A percentile compares a stretch with the other conserved stretches of the same genome.
Evolutionary conservation across 352 stramenopile species (phyloP).

Genomic region (Lagenidium sp.): DNA sequence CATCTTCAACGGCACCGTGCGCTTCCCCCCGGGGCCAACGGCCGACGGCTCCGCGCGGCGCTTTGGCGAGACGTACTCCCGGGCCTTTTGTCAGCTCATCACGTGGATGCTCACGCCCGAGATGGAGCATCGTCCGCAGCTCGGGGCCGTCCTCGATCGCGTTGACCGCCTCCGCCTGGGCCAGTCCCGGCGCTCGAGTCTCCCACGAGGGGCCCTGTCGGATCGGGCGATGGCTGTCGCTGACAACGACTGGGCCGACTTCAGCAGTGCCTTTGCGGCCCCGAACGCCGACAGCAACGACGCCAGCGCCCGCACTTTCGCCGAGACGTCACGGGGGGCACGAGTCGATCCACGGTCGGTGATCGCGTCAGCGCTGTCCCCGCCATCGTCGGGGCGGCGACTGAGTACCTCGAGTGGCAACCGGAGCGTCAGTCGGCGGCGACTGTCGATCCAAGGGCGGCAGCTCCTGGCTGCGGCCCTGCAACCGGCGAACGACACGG

Average conservation of each 20-base stretch:
- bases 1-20: conserved; percentile 61
- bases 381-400: neutral
- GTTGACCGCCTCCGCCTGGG: conserved; percentile 6
- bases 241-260: neutral
- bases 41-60: too few relatives aligned
- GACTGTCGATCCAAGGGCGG: conserved; percentile 13
- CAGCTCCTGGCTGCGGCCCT: conserved; percentile 16
- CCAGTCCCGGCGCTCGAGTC: neutral
- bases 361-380: neutral
- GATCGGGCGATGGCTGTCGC: neutral
- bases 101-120: conserved; percentile 67
- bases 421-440: conserved; percentile 7
- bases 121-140: conserved; percentile 40
- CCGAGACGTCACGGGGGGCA: neutral
- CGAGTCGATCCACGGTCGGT: too few relatives aligned
- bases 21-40: conserved; percentile 25
- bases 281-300: too few relatives aligned
- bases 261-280: neutral
- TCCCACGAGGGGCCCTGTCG: conserved; percentile 3
- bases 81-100: conserved; percentile 49
- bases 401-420: neutral
- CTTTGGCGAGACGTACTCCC: conserved; percentile 27
- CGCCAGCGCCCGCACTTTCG: neutral
- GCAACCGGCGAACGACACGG: too few relatives aligned
- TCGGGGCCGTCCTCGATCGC: conserved; percentile 27